Conservation (phyloP, 768 basidiomycete genomes). For the Multifurca ochricompacta region DNA sequence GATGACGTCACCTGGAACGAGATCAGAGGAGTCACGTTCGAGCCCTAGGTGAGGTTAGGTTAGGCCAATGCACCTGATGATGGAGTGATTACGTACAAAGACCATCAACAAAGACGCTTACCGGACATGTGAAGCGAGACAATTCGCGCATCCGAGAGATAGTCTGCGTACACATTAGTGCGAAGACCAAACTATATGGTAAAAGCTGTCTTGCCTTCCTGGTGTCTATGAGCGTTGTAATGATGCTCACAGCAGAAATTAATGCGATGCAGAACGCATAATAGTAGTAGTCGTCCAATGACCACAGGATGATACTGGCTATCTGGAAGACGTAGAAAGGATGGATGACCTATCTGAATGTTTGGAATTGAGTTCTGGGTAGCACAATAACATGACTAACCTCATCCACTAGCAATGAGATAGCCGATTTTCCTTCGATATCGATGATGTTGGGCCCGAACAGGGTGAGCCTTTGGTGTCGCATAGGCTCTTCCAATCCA, state of each 20-base stretch:
- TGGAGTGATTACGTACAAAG: constrained; percentile 32
- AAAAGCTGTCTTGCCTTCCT: constrained; percentile 52
- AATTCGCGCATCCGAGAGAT: constrained; percentile 93
- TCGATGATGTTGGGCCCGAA: constrained; percentile 88
- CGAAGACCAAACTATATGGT: neutral
- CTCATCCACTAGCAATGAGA: constrained; percentile 81
- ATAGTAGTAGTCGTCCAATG: constrained; percentile 91
- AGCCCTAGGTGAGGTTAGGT: constrained; percentile 43
- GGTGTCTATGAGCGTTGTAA: constrained; percentile 85
- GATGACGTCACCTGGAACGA: constrained; percentile 90
- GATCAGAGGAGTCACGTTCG: constrained; percentile 60
- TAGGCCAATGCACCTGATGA: neutral
- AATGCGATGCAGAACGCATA: constrained; percentile 96
- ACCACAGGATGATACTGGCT: constrained; percentile 91
- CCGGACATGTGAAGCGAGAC: constrained; percentile 81
- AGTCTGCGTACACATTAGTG: constrained; percentile 43
- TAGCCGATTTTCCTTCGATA: constrained; percentile 77
- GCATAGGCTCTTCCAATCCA: constrained; percentile 49
- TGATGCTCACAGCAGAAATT: constrained; percentile 79
- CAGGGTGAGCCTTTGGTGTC: constrained; percentile 59
- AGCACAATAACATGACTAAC: constrained; percentile 34
- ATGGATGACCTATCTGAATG: constrained; percentile 68
- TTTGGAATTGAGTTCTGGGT: neutral
- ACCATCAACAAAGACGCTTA: constrained; percentile 60
- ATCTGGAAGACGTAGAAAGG: constrained; percentile 99